Evolutionary conservation across 805 yeast genomes (phyloP).

Genomic region (Candida silvicultrix): DNA sequence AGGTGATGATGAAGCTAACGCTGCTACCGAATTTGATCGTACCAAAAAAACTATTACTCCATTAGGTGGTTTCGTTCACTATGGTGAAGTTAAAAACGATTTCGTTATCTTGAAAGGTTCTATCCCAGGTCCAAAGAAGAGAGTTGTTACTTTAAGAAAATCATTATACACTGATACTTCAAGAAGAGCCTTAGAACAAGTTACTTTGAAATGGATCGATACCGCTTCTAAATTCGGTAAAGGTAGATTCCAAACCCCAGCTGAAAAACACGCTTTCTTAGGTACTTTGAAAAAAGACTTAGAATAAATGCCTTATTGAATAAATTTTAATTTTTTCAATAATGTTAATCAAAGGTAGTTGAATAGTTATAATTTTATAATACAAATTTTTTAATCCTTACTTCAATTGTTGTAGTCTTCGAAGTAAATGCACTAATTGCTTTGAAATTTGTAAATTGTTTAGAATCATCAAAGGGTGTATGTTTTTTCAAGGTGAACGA

Average conservation of each 20-base stretch:
- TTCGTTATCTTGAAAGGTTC: slow-evolving; percentile 97
- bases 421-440: too few species aligned
- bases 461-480: too few species aligned
- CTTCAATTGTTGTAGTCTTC: not conserved
- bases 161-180: slow-evolving; percentile 96
- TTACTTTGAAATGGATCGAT: slow-evolving; percentile 98
- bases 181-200: slow-evolving; percentile 96
- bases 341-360: not conserved
- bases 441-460: too few species aligned
- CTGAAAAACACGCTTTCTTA: slow-evolving; percentile 99
- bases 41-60: slow-evolving; percentile 99
- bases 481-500: too few species aligned
- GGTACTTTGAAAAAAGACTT: slow-evolving; percentile 99
- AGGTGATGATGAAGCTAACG: slow-evolving; percentile 91
- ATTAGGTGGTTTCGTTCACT: slow-evolving; percentile 99
- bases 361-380: not conserved
- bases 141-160: slow-evolving; percentile 98
- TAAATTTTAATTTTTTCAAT: not conserved
- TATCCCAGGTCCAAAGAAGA: slow-evolving; percentile 99
- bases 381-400: not conserved
- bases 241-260: slow-evolving; percentile 99
- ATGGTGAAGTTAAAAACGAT: slow-evolving; percentile 98
- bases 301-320: slow-evolving; percentile 27
- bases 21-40: slow-evolving; percentile 97
- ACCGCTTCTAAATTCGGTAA: slow-evolving; percentile 99